Percentiles rank a stretch among this genome's conserved stretches.
phyloP scores from a whole-genome alignment of 2,329 filamentous ascomycete genomes.

The Botrytis byssoidea region DNA sequence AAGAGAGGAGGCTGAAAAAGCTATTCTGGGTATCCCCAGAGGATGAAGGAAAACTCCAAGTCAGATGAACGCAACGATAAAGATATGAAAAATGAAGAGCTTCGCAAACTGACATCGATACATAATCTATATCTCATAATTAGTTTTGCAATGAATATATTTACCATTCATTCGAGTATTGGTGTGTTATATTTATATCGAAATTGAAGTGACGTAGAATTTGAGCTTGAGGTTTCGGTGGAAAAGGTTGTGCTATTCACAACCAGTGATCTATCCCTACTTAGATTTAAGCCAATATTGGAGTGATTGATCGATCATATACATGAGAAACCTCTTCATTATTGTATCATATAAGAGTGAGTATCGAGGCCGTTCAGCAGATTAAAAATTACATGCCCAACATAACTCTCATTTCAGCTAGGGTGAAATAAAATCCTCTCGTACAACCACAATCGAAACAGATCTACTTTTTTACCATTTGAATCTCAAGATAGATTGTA shows the following conservation, averaged over 20 bases:
- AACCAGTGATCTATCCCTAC: background rate
- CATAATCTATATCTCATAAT: background rate
- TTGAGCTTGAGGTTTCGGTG: background rate
- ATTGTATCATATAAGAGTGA: fast-evolving
- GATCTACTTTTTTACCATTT: background rate
- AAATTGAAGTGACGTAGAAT: background rate
- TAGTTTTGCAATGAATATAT: background rate
- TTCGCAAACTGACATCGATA: background rate
- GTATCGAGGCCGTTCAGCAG: background rate
- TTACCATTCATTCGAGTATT: too few relatives aligned
- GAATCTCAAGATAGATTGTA: background rate
- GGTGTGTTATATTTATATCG: too few relatives aligned
- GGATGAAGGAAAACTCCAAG: slow-evolving; percentile 9
- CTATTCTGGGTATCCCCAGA: slow-evolving; percentile 26
- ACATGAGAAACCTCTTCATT: background rate
- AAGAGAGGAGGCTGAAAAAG: slow-evolving; percentile 30
- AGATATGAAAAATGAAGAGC: background rate
- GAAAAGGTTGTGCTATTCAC: background rate
- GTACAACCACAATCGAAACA: background rate
- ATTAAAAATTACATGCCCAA: background rate
- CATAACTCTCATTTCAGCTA: background rate
- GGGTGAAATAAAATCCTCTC: background rate
- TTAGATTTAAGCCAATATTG: background rate
- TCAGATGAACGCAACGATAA: slow-evolving; percentile 5
- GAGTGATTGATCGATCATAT: background rate